Conservation (phyloP, 164 flowering plant species). For the Magnolia officinalis region DNA sequence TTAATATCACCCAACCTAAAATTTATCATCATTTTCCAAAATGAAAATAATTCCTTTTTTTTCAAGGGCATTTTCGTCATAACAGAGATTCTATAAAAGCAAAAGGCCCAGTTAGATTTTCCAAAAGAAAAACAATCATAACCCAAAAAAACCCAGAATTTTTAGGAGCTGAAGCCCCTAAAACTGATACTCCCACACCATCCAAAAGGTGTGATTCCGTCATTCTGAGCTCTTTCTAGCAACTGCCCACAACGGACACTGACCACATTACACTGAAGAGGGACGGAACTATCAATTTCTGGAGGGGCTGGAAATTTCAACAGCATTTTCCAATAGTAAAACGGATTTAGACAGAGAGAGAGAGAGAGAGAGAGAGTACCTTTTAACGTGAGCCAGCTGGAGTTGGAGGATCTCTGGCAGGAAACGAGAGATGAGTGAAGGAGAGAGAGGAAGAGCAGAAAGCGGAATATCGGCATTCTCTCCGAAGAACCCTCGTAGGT, state of each 20-base stretch:
- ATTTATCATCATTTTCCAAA: no score
- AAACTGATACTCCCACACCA: not conserved
- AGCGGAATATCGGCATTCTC: conserved; percentile 3
- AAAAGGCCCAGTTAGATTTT: no score
- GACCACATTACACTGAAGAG: not conserved
- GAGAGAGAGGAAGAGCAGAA: not conserved
- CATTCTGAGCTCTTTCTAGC: not conserved
- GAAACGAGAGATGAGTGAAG: not conserved
- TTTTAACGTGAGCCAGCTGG: not conserved
- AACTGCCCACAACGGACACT: not conserved
- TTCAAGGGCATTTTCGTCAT: no score
- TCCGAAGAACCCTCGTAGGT: not conserved
- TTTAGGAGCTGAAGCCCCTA: no score
- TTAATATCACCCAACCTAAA: no score
- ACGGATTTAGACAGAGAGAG: not conserved
- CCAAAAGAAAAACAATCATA: no score
- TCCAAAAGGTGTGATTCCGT: not conserved
- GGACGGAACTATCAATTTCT: not conserved
- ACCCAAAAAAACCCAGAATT: no score
- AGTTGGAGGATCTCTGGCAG: not conserved
- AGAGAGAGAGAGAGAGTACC: conserved; percentile 1
- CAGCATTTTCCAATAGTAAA: not conserved
- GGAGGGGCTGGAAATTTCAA: not conserved
- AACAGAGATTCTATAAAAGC: no score
- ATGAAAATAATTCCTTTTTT: no score